Conservation (phyloP, 768 basidiomycete genomes). For the Termitomyces sp. region DNA sequence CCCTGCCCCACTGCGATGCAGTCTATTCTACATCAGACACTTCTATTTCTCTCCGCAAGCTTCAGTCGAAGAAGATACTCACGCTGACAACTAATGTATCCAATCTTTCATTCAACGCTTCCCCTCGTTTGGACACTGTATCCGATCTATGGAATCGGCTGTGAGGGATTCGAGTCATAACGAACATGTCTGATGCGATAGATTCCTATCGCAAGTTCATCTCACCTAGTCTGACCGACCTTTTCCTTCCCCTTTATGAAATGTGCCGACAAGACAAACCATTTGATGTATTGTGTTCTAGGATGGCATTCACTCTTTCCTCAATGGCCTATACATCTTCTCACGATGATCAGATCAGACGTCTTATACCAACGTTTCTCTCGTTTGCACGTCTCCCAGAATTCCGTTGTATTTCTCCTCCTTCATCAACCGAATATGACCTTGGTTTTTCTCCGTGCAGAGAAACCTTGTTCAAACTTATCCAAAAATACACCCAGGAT, state of each 20-base stretch:
- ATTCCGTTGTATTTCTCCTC: constrained; percentile 15
- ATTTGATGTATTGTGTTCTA: constrained; percentile 7
- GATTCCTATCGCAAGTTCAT: constrained; percentile 28
- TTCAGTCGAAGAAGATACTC: background rate
- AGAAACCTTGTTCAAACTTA: constrained; percentile 4
- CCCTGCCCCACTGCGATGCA: background rate
- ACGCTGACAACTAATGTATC: background rate
- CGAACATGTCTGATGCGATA: background rate
- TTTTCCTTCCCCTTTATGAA: constrained; percentile 27
- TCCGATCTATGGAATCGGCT: constrained; percentile 11
- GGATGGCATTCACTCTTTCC: constrained; percentile 27
- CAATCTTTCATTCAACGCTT: background rate
- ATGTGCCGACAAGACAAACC: constrained; percentile 13
- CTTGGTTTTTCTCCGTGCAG: constrained; percentile 12
- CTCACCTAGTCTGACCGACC: constrained; percentile 7
- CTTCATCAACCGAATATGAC: constrained; percentile 13
- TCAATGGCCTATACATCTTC: constrained; percentile 26
- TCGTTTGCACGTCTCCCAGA: constrained; percentile 23
- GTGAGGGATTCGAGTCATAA: background rate
- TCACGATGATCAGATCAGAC: background rate
- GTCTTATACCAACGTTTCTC: constrained; percentile 24
- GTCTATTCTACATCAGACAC: background rate
- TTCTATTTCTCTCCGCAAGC: background rate
- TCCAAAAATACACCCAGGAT: background rate
- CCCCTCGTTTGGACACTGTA: constrained; percentile 1